Evolutionary conservation across 164 flowering plant genomes (phyloP), one percentile per base, ranked within the genome.

Genomic region (Magnolia officinalis): DNA sequence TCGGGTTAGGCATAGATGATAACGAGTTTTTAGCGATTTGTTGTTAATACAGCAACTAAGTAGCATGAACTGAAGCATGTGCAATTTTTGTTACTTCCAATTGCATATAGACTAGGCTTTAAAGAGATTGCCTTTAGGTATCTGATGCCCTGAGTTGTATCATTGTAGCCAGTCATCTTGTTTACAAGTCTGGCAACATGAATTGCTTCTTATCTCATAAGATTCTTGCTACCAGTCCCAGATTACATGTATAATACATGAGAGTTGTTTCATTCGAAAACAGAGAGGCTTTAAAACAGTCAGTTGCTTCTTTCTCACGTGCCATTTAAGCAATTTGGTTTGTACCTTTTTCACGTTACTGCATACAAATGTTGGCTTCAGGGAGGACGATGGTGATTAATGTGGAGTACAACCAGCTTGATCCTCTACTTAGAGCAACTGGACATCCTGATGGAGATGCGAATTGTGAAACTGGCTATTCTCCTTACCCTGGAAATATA

Each of bases 401-500:
- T 83, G 99, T 96, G 81, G 98, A 96, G 81, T 96, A 96, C 88
- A 96, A 96, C 88, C 99, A 96, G 79, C 95, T 96, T 74, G 99
- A 96, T 84, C 99, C 99, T 64, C 83, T 96, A 65, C 95, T 94
- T 79, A 81, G 97, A 85, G 97, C 98, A 78, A 81, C 91, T 74
- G 98, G 95, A 45, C 79, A 84, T 83, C 86, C 91, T 58, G 97
- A 94, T 74, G 99, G 99, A 78, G 99, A 96, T 79, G 95, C 83
- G 69, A 96, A 94, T 84, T 75, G 78, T 81, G 98, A 92, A 83
- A 92, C 97, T 2, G 98, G 99, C 72, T 96, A 83, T 86, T 96
- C 99, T 84, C 98, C 98, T 77, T 96, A 89, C 75, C 99, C 99
- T 66, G 98, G 98, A 77, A 96, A 96, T 79, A 92, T 96, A 75